Base-by-base conservation (phyloP, 352 stramenopile genomes). In the Pythium rhizo-oryzae region DNA sequence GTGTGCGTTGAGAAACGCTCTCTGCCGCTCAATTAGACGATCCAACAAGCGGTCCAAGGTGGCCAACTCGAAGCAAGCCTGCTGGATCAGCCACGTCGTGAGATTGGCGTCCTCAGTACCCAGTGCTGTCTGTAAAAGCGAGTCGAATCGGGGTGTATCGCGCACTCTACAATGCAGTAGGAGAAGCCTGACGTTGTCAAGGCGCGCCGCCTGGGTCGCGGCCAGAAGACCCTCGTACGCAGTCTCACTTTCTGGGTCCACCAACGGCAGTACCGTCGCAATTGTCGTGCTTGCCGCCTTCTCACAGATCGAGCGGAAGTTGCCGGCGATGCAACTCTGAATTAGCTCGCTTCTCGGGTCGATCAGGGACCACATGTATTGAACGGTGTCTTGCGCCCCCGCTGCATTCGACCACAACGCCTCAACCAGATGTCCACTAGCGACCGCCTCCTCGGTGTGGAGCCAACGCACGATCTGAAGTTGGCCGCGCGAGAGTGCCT, bases 331-430 rank as follows among this genome's bases (percentile, higher is more conserved):
- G 13, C 37, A 28, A 16, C 23, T 13, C 7, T 13, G 8, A 23
- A 46, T 21, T 1, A 47, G 11, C 18, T 50, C 37, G 6, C 43
- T 47, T 4, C 18, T 12, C 4, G 15, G 37, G 23, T 61, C 55
- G 16, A 47, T 33, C 9, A 52, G 55, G 3, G 55, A 25, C 55
- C 55, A 61, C 23, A 61, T 15, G 13, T 52, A 61, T 15, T 39
- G 37, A 7, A 61, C 55, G 8, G 44, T 51, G 1, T 21, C 39
- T 2, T 50, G 21, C 8, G 55, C n/a, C 6, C 35, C 24, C 1
- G 55, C 2, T 1, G 37, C 8, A 4, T 46, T 41, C 4, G 55
- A 61, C 3, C 41, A 46, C 39, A 54, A 19, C 7, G 56, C 44
- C 21, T 52, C 9, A 8, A 46, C 28, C 23, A 62, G 56, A 4